Evolutionary conservation across 169 alveolate genomes (phyloP).

Genomic region (Plasmodium chabaudi): DNA sequence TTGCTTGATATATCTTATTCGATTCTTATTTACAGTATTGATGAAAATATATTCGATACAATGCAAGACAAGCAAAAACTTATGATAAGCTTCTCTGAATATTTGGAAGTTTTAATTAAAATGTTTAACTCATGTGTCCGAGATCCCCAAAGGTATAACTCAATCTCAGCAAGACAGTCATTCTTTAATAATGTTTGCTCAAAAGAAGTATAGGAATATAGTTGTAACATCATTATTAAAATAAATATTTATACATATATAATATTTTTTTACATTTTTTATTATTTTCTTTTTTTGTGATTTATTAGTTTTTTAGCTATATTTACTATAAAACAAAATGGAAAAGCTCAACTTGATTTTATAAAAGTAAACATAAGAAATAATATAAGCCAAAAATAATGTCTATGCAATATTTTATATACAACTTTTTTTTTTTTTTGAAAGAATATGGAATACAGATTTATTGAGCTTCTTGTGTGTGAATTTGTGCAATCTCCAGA

Average conservation of each 20-base stretch:
- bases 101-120: slow-evolving; percentile 90
- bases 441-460: slow-evolving; percentile 95
- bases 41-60: slow-evolving; percentile 86
- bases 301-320: slow-evolving; percentile 88
- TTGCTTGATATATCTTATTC: background rate
- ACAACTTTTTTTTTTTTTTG: slow-evolving; percentile 14
- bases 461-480: slow-evolving; percentile 92
- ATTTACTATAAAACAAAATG: slow-evolving; percentile 89
- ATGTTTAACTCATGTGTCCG: slow-evolving; percentile 94
- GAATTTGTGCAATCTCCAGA: slow-evolving; percentile 93
- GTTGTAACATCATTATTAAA: background rate
- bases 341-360: slow-evolving; percentile 91
- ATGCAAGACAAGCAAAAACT: slow-evolving; percentile 93
- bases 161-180: background rate
- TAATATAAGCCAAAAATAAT: background rate
- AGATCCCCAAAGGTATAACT: slow-evolving; percentile 90
- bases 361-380: slow-evolving; percentile 79
- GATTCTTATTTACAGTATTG: slow-evolving; percentile 77
- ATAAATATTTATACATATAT: slow-evolving; percentile 2
- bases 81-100: slow-evolving; percentile 93
- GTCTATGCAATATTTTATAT: background rate
- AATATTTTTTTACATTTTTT: slow-evolving; percentile 1
- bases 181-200: no score
- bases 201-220: no score
- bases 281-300: background rate